Evolutionary conservation across 2,329 filamentous ascomycete species (phyloP), one percentile per base, ranked within the genome.

Genomic region (Aspergillus amoenus): DNA sequence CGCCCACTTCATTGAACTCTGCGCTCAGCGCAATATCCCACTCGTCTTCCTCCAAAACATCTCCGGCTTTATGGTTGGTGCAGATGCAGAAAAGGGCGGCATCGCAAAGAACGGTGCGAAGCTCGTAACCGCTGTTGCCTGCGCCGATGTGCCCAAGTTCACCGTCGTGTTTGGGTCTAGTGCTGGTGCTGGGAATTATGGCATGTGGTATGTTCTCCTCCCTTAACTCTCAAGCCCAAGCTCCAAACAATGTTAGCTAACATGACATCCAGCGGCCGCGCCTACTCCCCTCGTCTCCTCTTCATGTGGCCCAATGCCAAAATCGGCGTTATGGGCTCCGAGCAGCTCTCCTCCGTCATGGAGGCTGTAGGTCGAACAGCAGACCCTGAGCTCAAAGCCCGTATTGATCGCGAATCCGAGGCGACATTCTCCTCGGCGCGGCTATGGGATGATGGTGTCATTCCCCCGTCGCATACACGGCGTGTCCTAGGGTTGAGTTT

Each of bases 301-400:
- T 97, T 91, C 87, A 95, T 93, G 82, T 99, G 94, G 94, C 94
- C 94, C 41, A 96, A 96, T 66, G 92, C 94, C n/a, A 89, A 90
- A 70, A 91, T 96, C 51, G 91, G 90, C 32, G 93, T 99, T 66
- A 99, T 99, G 94, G 94, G 94, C 18, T 84, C 89, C 41, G 93
- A 97, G 76, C 93, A 97, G 79, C 81, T 99, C 37, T 88, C 88
- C 7, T 85, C 88, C 4, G 94, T 99, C 60, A 97, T 99, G 94
- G 90, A 92, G 76, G 90, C 93, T 2, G 93, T 99, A 0, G 93
- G 93, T 8, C 89, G 90, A 76, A 85, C 85, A 58, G 87, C 86
- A 1, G 93, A 97, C 71, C 89, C 90, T 0, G 88, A 87, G 61
- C 79, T 97, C 60, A 90, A 89, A 75, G 86, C 85, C 41, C 82